These are phyloP conservation scores for Saccharomycopsis guyanensis DNA, from an alignment of 805 yeast genomes.

Conservation along the genomic window DNA sequence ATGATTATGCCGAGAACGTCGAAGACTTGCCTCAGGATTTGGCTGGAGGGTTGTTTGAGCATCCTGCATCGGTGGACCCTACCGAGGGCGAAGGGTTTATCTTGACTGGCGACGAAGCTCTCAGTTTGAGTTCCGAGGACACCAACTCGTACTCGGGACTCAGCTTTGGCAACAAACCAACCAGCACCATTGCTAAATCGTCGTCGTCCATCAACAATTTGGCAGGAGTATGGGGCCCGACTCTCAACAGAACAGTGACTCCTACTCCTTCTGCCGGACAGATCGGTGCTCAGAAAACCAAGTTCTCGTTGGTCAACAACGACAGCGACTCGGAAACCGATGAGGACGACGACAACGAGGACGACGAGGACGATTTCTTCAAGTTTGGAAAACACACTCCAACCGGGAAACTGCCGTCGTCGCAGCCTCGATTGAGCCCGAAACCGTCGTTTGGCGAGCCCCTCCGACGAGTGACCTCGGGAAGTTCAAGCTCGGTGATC, in stretches of 20 bases:
- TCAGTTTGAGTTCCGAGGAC: slow-evolving; percentile 17
- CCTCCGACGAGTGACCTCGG: background rate
- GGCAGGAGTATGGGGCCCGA: background rate
- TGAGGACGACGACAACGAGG: slow-evolving; percentile 7
- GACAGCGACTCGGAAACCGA: slow-evolving; percentile 4
- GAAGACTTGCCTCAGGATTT: slow-evolving; percentile 21
- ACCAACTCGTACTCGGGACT: slow-evolving; percentile 15
- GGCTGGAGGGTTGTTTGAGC: slow-evolving; percentile 11
- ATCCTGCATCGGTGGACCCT: background rate
- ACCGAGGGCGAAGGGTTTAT: slow-evolving; percentile 16
- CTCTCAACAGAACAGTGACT: background rate
- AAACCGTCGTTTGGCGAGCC: background rate
- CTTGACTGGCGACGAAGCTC: slow-evolving; percentile 18
- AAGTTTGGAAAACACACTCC: slow-evolving; percentile 2
- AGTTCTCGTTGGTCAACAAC: background rate
- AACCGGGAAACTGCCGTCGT: background rate
- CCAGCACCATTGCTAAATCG: background rate
- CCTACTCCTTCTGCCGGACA: background rate
- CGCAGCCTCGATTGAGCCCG: background rate
- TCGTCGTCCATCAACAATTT: background rate
- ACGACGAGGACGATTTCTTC: slow-evolving; percentile 16
- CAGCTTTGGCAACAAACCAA: slow-evolving; percentile 6
- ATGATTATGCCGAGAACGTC: slow-evolving; percentile 5
- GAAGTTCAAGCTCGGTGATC: slow-evolving; percentile 1
- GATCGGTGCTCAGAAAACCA: background rate